phyloP scores from a whole-genome alignment of 495 filamentous ascomycete genomes.

The Annulohypoxylon bovei region DNA sequence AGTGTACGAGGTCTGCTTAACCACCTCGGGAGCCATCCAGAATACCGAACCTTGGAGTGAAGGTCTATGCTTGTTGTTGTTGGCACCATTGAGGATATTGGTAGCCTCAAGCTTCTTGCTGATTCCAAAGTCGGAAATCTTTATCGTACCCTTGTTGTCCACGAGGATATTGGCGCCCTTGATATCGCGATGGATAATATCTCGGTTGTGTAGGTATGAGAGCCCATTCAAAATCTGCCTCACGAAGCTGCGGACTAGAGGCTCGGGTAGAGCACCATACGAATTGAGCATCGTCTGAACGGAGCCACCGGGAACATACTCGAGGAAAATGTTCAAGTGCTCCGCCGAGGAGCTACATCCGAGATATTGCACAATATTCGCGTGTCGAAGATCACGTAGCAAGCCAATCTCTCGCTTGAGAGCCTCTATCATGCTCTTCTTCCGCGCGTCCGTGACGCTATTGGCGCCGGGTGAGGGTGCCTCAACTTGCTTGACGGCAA shows the following conservation, averaged over 20 bases:
- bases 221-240: slow-evolving; percentile 94
- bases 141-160: slow-evolving; percentile 98
- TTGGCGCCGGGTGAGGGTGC: slow-evolving; percentile 82
- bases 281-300: slow-evolving; percentile 98
- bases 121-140: slow-evolving; percentile 99
- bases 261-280: slow-evolving; percentile 93
- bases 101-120: slow-evolving; percentile 95
- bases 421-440: slow-evolving; percentile 97
- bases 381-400: slow-evolving; percentile 91
- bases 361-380: slow-evolving; percentile 98
- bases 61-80: slow-evolving; percentile 80
- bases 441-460: slow-evolving; percentile 83
- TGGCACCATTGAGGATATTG: slow-evolving; percentile 59
- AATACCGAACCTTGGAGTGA: slow-evolving; percentile 97
- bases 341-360: slow-evolving; percentile 90
- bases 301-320: slow-evolving; percentile 97
- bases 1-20: slow-evolving; percentile 96
- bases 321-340: slow-evolving; percentile 99
- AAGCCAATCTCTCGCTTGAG: slow-evolving; percentile 96
- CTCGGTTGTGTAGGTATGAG: slow-evolving; percentile 92
- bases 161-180: slow-evolving; percentile 99
- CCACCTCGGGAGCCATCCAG: slow-evolving; percentile 99
- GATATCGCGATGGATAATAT: slow-evolving; percentile 99
- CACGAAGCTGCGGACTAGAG: slow-evolving; percentile 94
- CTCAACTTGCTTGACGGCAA: slow-evolving; percentile 99